These are phyloP conservation scores for Xylariaceae sp. DNA, from an alignment of 2,329 filamentous ascomycete genomes.

Conservation along the genomic window DNA sequence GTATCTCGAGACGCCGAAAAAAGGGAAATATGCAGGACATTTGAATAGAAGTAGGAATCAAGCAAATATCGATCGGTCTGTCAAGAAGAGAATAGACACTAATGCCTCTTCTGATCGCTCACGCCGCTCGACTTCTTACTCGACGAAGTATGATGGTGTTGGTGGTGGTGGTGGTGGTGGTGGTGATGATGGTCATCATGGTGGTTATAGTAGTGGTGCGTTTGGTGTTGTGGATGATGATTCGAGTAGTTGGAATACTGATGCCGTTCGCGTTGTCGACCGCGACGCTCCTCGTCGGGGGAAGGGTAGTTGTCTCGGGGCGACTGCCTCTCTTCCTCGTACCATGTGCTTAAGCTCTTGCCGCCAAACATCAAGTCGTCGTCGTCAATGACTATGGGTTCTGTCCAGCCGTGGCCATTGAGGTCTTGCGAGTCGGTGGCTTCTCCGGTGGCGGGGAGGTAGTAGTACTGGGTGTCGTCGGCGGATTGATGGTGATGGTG, in stretches of 20 bases:
- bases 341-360: constrained; percentile 56
- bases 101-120: constrained; percentile 26
- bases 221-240: constrained; percentile 6
- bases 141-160: constrained; percentile 17
- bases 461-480: constrained; percentile 31
- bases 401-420: constrained; percentile 42
- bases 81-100: too few species aligned
- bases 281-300: constrained; percentile 40
- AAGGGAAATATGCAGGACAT: too few species aligned
- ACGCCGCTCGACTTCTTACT: constrained; percentile 17
- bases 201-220: constrained; percentile 8
- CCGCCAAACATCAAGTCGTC: constrained; percentile 59
- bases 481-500: too few species aligned
- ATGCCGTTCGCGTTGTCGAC: constrained; percentile 36
- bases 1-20: too few species aligned
- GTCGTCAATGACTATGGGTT: constrained; percentile 56
- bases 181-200: constrained; percentile 19
- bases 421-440: constrained; percentile 20
- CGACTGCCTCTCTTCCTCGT: constrained; percentile 53
- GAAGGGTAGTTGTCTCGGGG: constrained; percentile 39
- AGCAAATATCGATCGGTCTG: too few species aligned
- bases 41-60: too few species aligned
- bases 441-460: constrained; percentile 24
- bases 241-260: constrained; percentile 13
- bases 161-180: constrained; percentile 23